Base-by-base conservation (phyloP, 192 early-diverging fungal species). In the Backusella macrospora region DNA sequence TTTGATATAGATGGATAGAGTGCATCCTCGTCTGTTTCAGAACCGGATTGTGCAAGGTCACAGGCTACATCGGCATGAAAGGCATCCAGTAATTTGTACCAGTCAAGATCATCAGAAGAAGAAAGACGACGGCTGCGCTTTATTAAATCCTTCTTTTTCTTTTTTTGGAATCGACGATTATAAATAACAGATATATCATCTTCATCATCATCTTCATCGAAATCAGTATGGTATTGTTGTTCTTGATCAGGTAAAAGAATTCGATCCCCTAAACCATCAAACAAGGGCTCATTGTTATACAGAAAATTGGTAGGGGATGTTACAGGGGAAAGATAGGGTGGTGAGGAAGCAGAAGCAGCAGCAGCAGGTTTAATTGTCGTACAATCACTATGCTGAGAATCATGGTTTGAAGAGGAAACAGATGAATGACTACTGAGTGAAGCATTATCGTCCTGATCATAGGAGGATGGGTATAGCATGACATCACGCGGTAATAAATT, bases 401-500 rank as follows among this genome's bases (percentile, higher is more conserved):
- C 67, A 29, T 42, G 45, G 44, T 69, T 45, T 3, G 47, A 52
- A 7, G 71, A 72, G 1, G 71, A 72, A 16, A 39, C n/a, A 15
- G 67, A 68, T 43, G 67, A 68, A 34, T 68, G 67, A 37, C 67
- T 68, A 23, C 67, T 68, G 26, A 72, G 71, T 45, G 71, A 72
- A 13, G 43, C 42, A 14, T 43, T 63, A 63, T 72, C 71, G 39
- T 72, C 71, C 13, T 59, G 55, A 46, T 72, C 71, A 69, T 34
- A 34, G 26, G 67, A 5, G 46, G 18, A 40, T 66, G 21, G 42
- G 29, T 26, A 13, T 46, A 13, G 9, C 13, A 18, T 1, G 65
- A 40, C 13, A 62, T 62, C 62, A 62, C 26, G 62, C 29, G 29
- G 29, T 37, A 29, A 62, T 37, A 62, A 52, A 34, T 15, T 52